These are phyloP conservation scores for Rhizophlyctis rosea DNA, from an alignment of 192 early-diverging fungal species.

Conservation along the genomic window DNA sequence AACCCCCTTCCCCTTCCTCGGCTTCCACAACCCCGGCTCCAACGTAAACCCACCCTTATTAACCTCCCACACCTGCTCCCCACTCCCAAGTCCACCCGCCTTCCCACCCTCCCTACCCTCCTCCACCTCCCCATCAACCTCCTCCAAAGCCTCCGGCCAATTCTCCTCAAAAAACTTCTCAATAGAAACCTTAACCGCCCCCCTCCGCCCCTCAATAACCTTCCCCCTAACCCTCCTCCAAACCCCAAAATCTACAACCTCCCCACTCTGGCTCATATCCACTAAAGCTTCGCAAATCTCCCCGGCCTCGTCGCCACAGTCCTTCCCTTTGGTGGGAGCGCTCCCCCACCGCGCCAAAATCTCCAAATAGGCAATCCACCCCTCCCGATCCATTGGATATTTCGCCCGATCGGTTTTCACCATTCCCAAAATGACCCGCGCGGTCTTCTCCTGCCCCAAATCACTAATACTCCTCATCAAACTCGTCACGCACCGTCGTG, in stretches of 20 bases:
- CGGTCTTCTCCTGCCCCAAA: conserved; percentile 15
- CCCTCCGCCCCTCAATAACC: not conserved
- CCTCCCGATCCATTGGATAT: too few species aligned
- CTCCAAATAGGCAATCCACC: not conserved
- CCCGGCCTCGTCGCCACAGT: too few species aligned
- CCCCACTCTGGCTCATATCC: conserved; percentile 29
- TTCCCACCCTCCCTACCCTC: not conserved
- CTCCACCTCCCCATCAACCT: not conserved
- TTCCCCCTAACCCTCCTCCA: not conserved
- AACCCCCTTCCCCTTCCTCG: too few species aligned
- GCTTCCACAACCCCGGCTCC: too few species aligned
- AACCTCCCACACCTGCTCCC: too few species aligned
- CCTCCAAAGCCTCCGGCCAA: conserved; percentile 1
- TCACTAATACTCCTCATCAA: not conserved
- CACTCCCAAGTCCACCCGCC: too few species aligned
- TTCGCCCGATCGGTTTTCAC: not conserved
- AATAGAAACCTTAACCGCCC: not conserved
- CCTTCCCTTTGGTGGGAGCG: too few species aligned
- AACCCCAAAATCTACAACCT: not conserved
- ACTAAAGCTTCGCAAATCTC: conserved; percentile 2
- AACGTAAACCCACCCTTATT: too few species aligned
- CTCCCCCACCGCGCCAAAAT: conserved; percentile 19
- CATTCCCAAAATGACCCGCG: conserved; percentile 7
- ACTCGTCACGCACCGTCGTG: not conserved
- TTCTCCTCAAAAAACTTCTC: conserved; percentile 2